Base-by-base conservation (phyloP, 306 rosid genomes). In the Rubus parviflorus region DNA sequence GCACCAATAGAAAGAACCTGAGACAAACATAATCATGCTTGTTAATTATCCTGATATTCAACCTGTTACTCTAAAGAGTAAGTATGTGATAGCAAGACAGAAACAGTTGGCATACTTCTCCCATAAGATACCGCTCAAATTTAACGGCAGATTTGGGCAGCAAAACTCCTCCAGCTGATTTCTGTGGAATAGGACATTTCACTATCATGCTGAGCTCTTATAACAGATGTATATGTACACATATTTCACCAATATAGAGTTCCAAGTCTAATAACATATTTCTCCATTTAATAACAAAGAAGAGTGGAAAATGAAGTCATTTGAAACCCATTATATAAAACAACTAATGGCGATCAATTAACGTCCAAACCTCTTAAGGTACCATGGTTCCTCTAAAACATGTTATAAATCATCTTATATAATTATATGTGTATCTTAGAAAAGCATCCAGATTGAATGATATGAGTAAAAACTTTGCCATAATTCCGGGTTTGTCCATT, bases 131-230 rank as follows among this genome's bases (percentile, higher is more conserved):
- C 46, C 90, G 93, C 87, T 95, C 99, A 67, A 86, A 95, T 79
- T 95, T 95, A 70, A 95, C 99, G 3, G 97, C 97, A 53, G 99
- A 86, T 64, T 83, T 92, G 72, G 98, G 99, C 83, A 95, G 77
- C 81, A 92, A 73, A 80, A 95, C 86, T 83, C 98, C 99, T 67
- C 97, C 97, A 51, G 89, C 78, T 69, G 99, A 87, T 95, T 82
- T 87, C 99, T 95, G 91, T 23, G 23, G 56, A 72, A 73, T 30
- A 45, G 23, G n/a, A 73, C 4, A 74, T 43, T 30, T 85, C 58
- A 77, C 19, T 45, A 12, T 57, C 41, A 42, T 4, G 49, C 65
- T 72, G 25, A 78, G 70, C 51, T 66, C 73, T 51, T 43, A 42
- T 35, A 58, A 70, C 41, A 75, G 45, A 67, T 53, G 45, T 0